Conservation (phyloP, 2,329 filamentous ascomycete genomes). For the Dothiorella sarmentorum region DNA sequence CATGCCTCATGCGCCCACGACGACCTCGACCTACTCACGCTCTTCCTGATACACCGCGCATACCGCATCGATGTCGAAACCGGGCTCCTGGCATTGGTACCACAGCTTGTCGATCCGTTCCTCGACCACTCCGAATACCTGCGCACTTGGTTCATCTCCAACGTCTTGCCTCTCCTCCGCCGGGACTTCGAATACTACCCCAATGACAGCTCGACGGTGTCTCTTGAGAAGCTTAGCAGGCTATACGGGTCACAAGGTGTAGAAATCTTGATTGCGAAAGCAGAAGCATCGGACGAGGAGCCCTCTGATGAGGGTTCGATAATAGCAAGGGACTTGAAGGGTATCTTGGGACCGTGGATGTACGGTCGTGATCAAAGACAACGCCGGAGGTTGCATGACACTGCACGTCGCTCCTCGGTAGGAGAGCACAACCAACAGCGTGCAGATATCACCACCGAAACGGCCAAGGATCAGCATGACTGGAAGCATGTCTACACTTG, state of each 20-base stretch:
- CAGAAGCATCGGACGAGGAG: slow-evolving; percentile 19
- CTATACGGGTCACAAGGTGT: slow-evolving; percentile 59
- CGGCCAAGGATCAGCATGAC: slow-evolving; percentile 40
- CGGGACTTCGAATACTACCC: slow-evolving; percentile 69
- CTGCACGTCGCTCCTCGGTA: neutral
- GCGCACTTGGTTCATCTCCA: slow-evolving; percentile 66
- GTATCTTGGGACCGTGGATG: slow-evolving; percentile 70
- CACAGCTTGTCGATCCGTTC: slow-evolving; percentile 66
- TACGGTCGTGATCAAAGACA: slow-evolving; percentile 62
- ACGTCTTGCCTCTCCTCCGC: slow-evolving; percentile 64
- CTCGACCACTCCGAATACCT: slow-evolving; percentile 59
- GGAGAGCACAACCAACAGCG: slow-evolving; percentile 12
- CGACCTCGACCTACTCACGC: slow-evolving; percentile 54
- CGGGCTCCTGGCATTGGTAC: slow-evolving; percentile 66
- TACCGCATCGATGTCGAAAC: slow-evolving; percentile 68
- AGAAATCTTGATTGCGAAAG: slow-evolving; percentile 53
- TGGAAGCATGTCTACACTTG: slow-evolving; percentile 70
- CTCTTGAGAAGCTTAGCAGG: slow-evolving; percentile 61
- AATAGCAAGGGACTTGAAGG: slow-evolving; percentile 63
- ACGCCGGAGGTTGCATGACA: slow-evolving; percentile 41
- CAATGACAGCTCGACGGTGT: slow-evolving; percentile 40
- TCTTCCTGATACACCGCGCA: slow-evolving; percentile 66
- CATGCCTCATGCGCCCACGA: slow-evolving; percentile 48
- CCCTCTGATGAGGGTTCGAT: slow-evolving; percentile 17
- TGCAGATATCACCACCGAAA: slow-evolving; percentile 21